These are phyloP conservation scores for Lolium perenne DNA, from an alignment of 176 grass and related monocot genomes.

Conservation along the genomic window DNA sequence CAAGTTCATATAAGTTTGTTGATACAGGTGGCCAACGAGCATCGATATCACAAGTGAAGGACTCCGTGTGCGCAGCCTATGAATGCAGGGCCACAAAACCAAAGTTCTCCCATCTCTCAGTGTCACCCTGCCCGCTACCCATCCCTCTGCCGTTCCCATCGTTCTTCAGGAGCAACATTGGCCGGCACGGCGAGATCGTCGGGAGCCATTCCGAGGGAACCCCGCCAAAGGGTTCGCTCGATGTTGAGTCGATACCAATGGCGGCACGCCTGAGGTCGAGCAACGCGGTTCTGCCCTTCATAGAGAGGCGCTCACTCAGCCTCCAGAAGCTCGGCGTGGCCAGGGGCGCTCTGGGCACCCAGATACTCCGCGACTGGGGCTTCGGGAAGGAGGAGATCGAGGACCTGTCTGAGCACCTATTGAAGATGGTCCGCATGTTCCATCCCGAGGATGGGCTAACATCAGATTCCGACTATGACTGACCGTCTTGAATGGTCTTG, in stretches of 20 bases:
- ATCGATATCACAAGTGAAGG: conserved; percentile 72
- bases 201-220: conserved; percentile 24
- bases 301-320: conserved; percentile 62
- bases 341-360: conserved; percentile 64
- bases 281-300: conserved; percentile 61
- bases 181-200: conserved; percentile 68
- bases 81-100: conserved; percentile 48
- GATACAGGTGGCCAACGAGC: conserved; percentile 60
- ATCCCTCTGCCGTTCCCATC: conserved; percentile 89
- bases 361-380: conserved; percentile 72
- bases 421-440: conserved; percentile 61
- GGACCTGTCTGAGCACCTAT: conserved; percentile 75
- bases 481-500: neutral
- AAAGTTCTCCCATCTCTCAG: conserved; percentile 72
- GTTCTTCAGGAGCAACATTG: conserved; percentile 60
- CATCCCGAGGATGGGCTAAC: conserved; percentile 41
- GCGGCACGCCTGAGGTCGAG: conserved; percentile 73
- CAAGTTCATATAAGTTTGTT: neutral
- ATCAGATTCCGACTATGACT: conserved; percentile 74
- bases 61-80: conserved; percentile 40
- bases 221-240: conserved; percentile 61
- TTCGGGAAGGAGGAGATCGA: conserved; percentile 84
- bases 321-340: conserved; percentile 62
- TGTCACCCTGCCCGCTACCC: conserved; percentile 65
- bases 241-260: conserved; percentile 72